Conservation (phyloP, 805 yeast species). For the Wickerhamia fluorescens region DNA sequence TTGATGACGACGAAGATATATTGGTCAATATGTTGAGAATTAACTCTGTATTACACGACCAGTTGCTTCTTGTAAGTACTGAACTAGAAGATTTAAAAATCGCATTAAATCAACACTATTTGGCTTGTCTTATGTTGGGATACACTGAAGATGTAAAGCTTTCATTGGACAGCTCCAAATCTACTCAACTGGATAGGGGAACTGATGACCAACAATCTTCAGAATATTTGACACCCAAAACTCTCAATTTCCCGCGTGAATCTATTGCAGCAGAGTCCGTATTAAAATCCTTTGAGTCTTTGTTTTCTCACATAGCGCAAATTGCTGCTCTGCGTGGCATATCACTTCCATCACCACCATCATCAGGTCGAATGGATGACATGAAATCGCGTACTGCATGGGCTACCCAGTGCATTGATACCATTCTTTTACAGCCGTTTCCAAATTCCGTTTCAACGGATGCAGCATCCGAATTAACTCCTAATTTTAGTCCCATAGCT, state of each 20-base stretch:
- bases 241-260: too few relatives aligned
- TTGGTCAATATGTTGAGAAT: conserved; percentile 27
- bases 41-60: conserved; percentile 24
- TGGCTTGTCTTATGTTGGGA: conserved; percentile 40
- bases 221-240: too few relatives aligned
- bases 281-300: conserved; percentile 37
- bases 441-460: too few relatives aligned
- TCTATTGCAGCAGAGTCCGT: too few relatives aligned
- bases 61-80: conserved; percentile 15
- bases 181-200: too few relatives aligned
- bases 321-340: conserved; percentile 38
- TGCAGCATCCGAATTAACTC: neutral
- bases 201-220: too few relatives aligned
- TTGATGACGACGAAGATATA: conserved; percentile 45
- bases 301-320: conserved; percentile 42
- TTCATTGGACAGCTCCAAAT: conserved; percentile 9
- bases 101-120: conserved; percentile 33
- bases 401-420: conserved; percentile 35
- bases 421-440: too few relatives aligned
- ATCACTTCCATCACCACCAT: conserved; percentile 27
- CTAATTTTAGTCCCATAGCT: too few relatives aligned
- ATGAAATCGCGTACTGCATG: conserved; percentile 23
- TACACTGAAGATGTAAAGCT: conserved; percentile 38
- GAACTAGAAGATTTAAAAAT: conserved; percentile 23
- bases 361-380: conserved; percentile 12